phyloP scores from a whole-genome alignment of 352 stramenopile species.

The Pythium rishiriense region DNA sequence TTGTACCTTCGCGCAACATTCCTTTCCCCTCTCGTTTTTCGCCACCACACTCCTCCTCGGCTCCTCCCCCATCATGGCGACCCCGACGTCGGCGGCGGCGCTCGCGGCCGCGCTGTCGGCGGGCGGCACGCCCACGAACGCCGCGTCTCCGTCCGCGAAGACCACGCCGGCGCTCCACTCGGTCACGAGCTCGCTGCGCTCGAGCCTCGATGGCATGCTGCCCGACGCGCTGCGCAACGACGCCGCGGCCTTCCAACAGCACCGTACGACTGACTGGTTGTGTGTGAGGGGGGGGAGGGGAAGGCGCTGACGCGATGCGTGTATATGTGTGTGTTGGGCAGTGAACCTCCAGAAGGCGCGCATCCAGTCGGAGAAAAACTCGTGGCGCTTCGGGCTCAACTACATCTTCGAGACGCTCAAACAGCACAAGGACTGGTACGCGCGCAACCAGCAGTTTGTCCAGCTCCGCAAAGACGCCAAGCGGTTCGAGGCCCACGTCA shows the following conservation, averaged over 20 bases:
- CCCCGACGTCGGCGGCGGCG: conserved; percentile 19
- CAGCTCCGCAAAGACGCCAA: conserved; percentile 84
- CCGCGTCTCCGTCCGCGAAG: conserved; percentile 36
- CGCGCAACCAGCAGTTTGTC: conserved; percentile 87
- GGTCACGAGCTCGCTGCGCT: conserved; percentile 77
- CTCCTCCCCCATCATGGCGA: conserved; percentile 24
- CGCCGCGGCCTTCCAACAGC: conserved; percentile 64
- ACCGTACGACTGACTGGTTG: conserved; percentile 42
- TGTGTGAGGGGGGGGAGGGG: neutral
- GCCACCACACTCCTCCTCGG: neutral
- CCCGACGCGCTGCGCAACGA: conserved; percentile 85
- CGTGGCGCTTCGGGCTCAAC: conserved; percentile 87
- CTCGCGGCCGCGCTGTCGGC: conserved; percentile 9
- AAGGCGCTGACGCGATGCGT: neutral
- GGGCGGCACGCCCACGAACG: conserved; percentile 16
- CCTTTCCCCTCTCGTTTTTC: neutral
- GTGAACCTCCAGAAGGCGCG: conserved; percentile 75
- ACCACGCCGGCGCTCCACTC: conserved; percentile 81
- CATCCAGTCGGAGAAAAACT: conserved; percentile 83
- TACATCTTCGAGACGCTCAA: conserved; percentile 90
- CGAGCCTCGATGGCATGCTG: conserved; percentile 84
- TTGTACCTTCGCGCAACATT: conserved; percentile 19
- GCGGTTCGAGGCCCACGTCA: conserved; percentile 75
- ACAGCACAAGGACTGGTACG: conserved; percentile 89
- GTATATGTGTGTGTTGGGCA: conserved; percentile 25